phyloP scores from a whole-genome alignment of 192 early-diverging fungal genomes.

The Backusella circina region DNA sequence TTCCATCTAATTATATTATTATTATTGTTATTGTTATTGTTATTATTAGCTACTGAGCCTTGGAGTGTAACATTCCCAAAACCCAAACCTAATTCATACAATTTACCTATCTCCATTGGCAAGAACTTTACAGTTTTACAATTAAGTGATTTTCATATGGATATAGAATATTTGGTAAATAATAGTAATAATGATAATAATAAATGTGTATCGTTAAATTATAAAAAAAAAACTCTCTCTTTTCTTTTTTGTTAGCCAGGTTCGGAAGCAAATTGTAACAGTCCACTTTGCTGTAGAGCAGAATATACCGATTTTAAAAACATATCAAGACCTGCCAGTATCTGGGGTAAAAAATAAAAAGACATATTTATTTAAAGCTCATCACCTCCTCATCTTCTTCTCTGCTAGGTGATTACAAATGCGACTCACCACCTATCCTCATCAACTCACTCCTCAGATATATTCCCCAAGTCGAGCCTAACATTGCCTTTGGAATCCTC shows the following conservation, averaged over 20 bases:
- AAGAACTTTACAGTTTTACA: conserved; percentile 40
- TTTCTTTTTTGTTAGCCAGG: conserved; percentile 21
- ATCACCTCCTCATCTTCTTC: neutral
- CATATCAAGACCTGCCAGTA: conserved; percentile 26
- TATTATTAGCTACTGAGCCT: conserved; percentile 9
- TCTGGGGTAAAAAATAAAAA: conserved; percentile 26
- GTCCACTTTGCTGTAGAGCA: conserved; percentile 47
- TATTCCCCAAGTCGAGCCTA: conserved; percentile 35
- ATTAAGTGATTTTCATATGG: conserved; percentile 48
- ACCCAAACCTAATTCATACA: conserved; percentile 28
- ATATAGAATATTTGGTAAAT: conserved; percentile 34
- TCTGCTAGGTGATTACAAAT: conserved; percentile 46
- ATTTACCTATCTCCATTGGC: conserved; percentile 24
- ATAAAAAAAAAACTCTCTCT: neutral
- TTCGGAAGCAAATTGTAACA: conserved; percentile 42
- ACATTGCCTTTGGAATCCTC: conserved; percentile 43
- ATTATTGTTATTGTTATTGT: no score
- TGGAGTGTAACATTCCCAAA: conserved; percentile 41
- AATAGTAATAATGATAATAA: neutral
- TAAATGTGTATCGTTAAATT: no score
- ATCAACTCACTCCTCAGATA: conserved; percentile 39
- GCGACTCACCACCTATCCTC: conserved; percentile 45
- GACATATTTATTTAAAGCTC: neutral
- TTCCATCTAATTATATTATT: neutral
- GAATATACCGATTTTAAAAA: conserved; percentile 32